These are phyloP conservation scores for Aurantiochytrium sp. DNA, from an alignment of 108 stramenopile species.

Conservation along the genomic window DNA sequence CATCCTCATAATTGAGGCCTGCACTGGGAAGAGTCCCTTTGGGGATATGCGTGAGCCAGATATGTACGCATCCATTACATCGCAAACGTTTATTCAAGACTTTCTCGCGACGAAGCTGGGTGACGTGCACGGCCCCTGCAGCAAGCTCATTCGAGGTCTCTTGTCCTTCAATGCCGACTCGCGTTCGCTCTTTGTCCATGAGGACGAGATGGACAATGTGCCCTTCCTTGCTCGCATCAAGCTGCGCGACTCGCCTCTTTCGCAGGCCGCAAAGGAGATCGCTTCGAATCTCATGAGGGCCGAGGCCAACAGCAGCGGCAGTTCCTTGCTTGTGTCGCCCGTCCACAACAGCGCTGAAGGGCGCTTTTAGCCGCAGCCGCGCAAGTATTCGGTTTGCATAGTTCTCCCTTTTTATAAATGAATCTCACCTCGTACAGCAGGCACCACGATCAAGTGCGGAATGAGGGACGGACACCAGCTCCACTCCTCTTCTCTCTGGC, in stretches of 20 bases:
- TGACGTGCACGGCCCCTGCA: background rate
- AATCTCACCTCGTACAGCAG: no score
- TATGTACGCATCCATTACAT: background rate
- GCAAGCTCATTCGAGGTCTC: background rate
- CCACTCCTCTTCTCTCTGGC: no score
- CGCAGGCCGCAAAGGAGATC: background rate
- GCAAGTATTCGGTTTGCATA: no score
- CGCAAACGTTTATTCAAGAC: background rate
- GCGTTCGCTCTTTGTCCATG: background rate
- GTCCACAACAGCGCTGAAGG: no score
- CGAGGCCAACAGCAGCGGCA: background rate
- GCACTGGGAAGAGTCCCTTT: conserved; percentile 19
- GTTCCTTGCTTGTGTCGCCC: no score
- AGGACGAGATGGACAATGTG: background rate
- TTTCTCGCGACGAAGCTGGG: background rate
- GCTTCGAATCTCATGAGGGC: background rate
- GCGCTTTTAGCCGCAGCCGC: no score
- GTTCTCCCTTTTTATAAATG: no score
- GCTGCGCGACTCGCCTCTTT: background rate
- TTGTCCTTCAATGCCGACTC: background rate
- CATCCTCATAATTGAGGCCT: conserved; percentile 18
- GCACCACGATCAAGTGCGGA: no score
- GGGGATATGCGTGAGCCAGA: background rate
- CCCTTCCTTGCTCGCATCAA: background rate
- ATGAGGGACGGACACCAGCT: no score